Evolutionary conservation across 768 basidiomycete species (phyloP).

Genomic region (Calocybe indica): DNA sequence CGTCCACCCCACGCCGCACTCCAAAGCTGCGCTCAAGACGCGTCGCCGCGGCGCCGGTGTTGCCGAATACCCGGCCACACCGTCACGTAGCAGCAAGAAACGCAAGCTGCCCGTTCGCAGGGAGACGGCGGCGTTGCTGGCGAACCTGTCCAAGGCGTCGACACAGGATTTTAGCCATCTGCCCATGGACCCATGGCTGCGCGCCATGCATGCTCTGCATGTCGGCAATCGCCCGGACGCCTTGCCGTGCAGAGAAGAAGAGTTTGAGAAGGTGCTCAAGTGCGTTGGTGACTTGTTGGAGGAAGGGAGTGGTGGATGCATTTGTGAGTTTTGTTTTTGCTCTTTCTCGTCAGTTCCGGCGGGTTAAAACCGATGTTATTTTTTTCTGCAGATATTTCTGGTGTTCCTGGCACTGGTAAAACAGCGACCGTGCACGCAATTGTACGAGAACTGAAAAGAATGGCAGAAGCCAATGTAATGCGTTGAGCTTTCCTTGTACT

Average conservation of each 20-base stretch:
- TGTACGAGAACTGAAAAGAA: constrained; percentile 81
- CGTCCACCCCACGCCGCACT: constrained; percentile 69
- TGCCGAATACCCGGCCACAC: constrained; percentile 15
- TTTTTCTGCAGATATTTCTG: constrained; percentile 77
- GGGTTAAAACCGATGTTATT: not conserved
- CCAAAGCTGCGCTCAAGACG: constrained; percentile 54
- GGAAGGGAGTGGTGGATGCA: constrained; percentile 90
- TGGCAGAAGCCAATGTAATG: constrained; percentile 73
- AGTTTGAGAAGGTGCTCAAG: constrained; percentile 70
- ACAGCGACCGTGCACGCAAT: constrained; percentile 97
- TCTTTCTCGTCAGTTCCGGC: constrained; percentile 2
- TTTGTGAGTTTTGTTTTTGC: constrained; percentile 56
- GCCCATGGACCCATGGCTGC: constrained; percentile 73
- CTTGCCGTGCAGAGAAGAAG: constrained; percentile 83
- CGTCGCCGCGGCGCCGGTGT: constrained; percentile 10
- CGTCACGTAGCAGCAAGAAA: constrained; percentile 11
- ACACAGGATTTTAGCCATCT: constrained; percentile 40
- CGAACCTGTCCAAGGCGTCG: not conserved
- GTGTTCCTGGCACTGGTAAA: constrained; percentile 98
- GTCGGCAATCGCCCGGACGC: constrained; percentile 89
- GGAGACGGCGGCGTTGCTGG: constrained; percentile 22
- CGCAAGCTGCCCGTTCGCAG: constrained; percentile 21
- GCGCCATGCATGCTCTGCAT: constrained; percentile 88
- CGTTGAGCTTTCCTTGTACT: not conserved
- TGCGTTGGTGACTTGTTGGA: constrained; percentile 83